Evolutionary conservation across 345 rosid genomes (phyloP), one percentile per base, ranked within the genome.

Genomic region (Eucalyptus marginata): DNA sequence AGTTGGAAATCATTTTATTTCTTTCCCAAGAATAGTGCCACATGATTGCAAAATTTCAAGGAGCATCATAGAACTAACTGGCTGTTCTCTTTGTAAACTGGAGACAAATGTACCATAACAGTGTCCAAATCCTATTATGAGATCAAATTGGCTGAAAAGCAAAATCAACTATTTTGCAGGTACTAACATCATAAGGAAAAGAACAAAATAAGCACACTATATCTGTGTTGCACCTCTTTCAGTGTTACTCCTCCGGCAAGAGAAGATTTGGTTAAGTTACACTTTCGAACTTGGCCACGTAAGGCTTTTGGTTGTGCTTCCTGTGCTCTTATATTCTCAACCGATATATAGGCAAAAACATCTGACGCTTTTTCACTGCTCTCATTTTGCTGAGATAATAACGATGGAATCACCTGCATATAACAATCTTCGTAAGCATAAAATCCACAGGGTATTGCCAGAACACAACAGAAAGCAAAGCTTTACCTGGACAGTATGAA

Each of bases 331-430:
- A 88, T 88, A 86, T 93, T 92, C 92, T 94, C 94, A 54, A 91
- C 91, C 68, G 96, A 98, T 86, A 98, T 87, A 91, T 94, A 98
- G 56, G 99, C 98, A 89, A 94, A 94, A 58, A 93, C 87, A 88
- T 94, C 91, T 25, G 89, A 33, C 59, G 79, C 59, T 31, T 93
- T 93, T 51, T 88, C 93, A n/a, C 85, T 89, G 66, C 87, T 90
- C 87, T 93, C 94, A 83, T 85, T 81, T 88, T 91, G 92, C 50
- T 91, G 91, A 54, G 89, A 87, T 52, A 95, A 90, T 14, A 97
- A 87, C 87, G 95, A 94, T 10, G 99, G 99, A 90, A 98, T 96
- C 87, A 96, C 99, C 99, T 98, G 94, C 33, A 86, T 90, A 71
- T 54, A 14, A 54, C 86, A 87, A 89, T 5, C 90, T 90, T 46